These are phyloP conservation scores for Dalechampia spathulata DNA, from an alignment of 441 rosid genomes.

Conservation along the genomic window DNA sequence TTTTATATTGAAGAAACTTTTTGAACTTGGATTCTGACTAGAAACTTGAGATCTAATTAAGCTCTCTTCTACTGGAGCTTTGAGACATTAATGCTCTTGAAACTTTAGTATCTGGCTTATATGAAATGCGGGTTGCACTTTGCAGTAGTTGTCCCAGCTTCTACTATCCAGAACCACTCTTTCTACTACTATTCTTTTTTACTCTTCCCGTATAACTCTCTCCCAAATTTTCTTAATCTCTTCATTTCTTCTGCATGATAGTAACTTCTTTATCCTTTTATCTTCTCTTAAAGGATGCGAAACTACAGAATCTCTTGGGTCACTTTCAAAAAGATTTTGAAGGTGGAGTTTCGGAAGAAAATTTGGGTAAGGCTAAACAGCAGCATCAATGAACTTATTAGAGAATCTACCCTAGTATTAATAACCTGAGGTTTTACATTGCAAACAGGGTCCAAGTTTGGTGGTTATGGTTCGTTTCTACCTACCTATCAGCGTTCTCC, in stretches of 20 bases:
- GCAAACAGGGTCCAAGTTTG: constrained; percentile 80
- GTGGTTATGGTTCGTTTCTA: constrained; percentile 97
- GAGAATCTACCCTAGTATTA: constrained; percentile 22
- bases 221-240: too few species aligned
- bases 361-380: constrained; percentile 53
- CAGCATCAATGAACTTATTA: constrained; percentile 27
- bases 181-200: too few species aligned
- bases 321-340: constrained; percentile 67
- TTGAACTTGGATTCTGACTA: too few species aligned
- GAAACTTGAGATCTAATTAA: too few species aligned
- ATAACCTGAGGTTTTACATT: constrained; percentile 21
- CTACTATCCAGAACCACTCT: too few species aligned
- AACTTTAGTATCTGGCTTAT: background rate
- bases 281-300: constrained; percentile 68
- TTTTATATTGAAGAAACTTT: too few species aligned
- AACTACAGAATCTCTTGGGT: constrained; percentile 62
- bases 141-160: too few species aligned
- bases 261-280: constrained; percentile 16
- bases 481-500: constrained; percentile 82
- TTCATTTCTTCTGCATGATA: background rate
- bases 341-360: constrained; percentile 52
- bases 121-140: background rate
- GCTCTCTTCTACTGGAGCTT: too few species aligned
- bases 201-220: too few species aligned
- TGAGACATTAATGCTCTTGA: constrained; percentile 7